Evolutionary conservation across 495 filamentous ascomycete genomes (phyloP).

Genomic region (Annulohypoxylon stygium): DNA sequence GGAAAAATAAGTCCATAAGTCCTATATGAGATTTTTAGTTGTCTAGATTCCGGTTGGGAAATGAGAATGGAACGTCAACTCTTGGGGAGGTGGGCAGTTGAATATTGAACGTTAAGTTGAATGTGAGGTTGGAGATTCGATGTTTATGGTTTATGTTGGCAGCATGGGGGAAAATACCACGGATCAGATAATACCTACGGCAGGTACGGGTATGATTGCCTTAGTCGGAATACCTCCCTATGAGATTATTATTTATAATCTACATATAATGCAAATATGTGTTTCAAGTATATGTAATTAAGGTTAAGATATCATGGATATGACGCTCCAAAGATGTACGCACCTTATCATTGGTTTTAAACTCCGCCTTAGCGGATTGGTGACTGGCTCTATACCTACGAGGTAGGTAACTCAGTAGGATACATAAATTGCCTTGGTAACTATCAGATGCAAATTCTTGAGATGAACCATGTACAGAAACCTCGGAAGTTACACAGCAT

Average conservation of each 20-base stretch:
- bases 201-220: not conserved
- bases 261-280: not conserved
- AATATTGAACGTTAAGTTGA: conserved; percentile 9
- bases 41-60: conserved; percentile 17
- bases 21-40: conserved; percentile 11
- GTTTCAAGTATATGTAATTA: not conserved
- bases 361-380: not conserved
- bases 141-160: not conserved
- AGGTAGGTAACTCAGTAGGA: not conserved
- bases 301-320: not conserved
- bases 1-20: conserved; percentile 23
- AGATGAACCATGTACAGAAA: conserved; percentile 1
- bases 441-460: conserved; percentile 11
- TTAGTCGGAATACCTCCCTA: not conserved
- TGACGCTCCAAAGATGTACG: not conserved
- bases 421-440: not conserved
- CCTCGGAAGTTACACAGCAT: conserved; percentile 25
- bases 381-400: no score
- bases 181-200: not conserved
- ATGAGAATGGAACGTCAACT: conserved; percentile 17
- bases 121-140: conserved; percentile 5
- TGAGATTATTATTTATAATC: not conserved
- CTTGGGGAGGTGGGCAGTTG: conserved; percentile 6
- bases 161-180: not conserved
- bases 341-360: not conserved